phyloP scores from a whole-genome alignment of 164 flowering plant species.

The Annona squamosa region DNA sequence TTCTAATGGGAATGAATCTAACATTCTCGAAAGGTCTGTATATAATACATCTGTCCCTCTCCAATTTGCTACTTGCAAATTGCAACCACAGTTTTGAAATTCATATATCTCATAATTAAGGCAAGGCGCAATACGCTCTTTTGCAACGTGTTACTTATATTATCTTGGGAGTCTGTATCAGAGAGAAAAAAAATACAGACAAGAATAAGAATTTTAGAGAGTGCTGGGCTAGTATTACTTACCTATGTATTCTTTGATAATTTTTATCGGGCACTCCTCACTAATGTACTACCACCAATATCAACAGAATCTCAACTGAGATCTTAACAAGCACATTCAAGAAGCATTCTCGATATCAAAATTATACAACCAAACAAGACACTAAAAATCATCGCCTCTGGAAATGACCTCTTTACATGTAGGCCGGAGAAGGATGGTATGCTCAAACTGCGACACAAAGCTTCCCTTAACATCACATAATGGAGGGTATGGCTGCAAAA shows the following conservation, averaged over 20 bases:
- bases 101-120: no score
- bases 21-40: no score
- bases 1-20: no score
- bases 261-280: background rate
- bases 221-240: background rate
- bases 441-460: constrained; percentile 95
- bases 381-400: constrained; percentile 78
- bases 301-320: background rate
- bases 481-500: constrained; percentile 82
- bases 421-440: constrained; percentile 87
- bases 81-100: no score
- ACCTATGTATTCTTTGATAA: background rate
- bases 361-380: no score
- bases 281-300: background rate
- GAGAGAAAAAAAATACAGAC: no score
- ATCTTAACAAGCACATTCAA: background rate
- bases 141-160: no score
- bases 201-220: no score
- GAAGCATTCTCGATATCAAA: background rate
- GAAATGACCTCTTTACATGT: constrained; percentile 97
- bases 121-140: no score
- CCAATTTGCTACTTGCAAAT: no score
- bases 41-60: no score
- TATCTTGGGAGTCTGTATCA: no score
- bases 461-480: constrained; percentile 84